These are phyloP conservation scores for Terfezia claveryi DNA, from an alignment of 495 filamentous ascomycete species.

Conservation along the genomic window DNA sequence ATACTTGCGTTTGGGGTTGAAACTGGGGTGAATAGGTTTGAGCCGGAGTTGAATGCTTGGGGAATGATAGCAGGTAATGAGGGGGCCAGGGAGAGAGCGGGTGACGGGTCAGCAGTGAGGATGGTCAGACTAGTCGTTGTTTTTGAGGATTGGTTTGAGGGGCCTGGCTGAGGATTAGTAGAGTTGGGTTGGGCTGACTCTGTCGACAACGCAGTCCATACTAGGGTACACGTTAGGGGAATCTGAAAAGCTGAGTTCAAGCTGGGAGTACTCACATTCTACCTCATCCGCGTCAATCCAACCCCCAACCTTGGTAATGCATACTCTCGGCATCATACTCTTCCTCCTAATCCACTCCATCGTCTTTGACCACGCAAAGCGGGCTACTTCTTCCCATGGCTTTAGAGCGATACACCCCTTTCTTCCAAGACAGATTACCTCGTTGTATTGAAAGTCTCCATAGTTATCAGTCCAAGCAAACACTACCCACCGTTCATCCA, in stretches of 20 bases:
- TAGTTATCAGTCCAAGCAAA: slow-evolving; percentile 81
- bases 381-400: slow-evolving; percentile 38
- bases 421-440: slow-evolving; percentile 56
- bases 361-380: slow-evolving; percentile 74
- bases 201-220: no score
- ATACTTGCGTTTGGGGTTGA: slow-evolving; percentile 31
- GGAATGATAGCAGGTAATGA: slow-evolving; percentile 15
- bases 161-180: no score
- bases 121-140: slow-evolving; percentile 46
- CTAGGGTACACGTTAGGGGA: slow-evolving; percentile 22
- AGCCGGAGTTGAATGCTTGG: slow-evolving; percentile 29
- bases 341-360: slow-evolving; percentile 45
- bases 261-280: slow-evolving; percentile 41
- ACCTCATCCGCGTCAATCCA: slow-evolving; percentile 62
- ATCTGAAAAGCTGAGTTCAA: slow-evolving; percentile 30
- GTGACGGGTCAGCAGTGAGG: slow-evolving; percentile 27
- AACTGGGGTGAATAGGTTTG: slow-evolving; percentile 22
- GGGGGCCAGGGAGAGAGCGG: slow-evolving; percentile 20
- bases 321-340: slow-evolving; percentile 51
- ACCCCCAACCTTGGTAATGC: slow-evolving; percentile 29
- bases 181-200: no score
- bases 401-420: slow-evolving; percentile 34
- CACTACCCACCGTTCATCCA: slow-evolving; percentile 68
- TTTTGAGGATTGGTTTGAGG: slow-evolving; percentile 34
- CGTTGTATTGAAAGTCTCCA: slow-evolving; percentile 52